These are phyloP conservation scores for Claviceps pazoutovae DNA, from an alignment of 2,329 filamentous ascomycete genomes.

Conservation along the genomic window DNA sequence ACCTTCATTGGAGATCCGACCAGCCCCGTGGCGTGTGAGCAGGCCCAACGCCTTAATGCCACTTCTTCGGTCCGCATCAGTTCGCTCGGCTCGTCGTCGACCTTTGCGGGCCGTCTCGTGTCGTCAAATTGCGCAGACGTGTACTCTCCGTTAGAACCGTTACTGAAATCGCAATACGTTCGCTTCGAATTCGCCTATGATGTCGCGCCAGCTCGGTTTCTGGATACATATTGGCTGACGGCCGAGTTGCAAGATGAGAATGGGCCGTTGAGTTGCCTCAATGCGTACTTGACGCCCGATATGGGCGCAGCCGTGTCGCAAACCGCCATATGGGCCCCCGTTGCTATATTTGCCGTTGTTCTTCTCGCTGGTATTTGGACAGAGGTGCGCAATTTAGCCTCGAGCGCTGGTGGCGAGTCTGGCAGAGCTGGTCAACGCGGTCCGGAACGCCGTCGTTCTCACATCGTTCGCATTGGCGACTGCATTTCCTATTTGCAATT, in stretches of 20 bases:
- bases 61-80: background rate
- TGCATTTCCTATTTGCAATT: conserved; percentile 68
- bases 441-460: background rate
- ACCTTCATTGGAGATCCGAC: background rate
- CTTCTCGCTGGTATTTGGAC: background rate
- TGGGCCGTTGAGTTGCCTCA: background rate
- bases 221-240: conserved; percentile 1
- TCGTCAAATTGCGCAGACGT: background rate
- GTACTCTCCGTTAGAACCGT: background rate
- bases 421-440: background rate
- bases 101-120: background rate
- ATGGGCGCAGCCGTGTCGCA: background rate
- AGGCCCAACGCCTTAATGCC: background rate
- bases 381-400: background rate
- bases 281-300: conserved; percentile 1
- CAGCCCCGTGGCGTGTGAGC: background rate
- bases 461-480: conserved; percentile 21
- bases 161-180: no score
- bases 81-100: background rate
- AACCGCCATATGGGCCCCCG: background rate
- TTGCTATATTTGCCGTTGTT: background rate
- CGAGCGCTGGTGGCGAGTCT: background rate
- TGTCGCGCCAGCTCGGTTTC: background rate
- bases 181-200: background rate
- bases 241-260: background rate